These are phyloP conservation scores for Cephalotrichum gorgonifer DNA, from an alignment of 2,329 filamentous ascomycete species.

Conservation along the genomic window DNA sequence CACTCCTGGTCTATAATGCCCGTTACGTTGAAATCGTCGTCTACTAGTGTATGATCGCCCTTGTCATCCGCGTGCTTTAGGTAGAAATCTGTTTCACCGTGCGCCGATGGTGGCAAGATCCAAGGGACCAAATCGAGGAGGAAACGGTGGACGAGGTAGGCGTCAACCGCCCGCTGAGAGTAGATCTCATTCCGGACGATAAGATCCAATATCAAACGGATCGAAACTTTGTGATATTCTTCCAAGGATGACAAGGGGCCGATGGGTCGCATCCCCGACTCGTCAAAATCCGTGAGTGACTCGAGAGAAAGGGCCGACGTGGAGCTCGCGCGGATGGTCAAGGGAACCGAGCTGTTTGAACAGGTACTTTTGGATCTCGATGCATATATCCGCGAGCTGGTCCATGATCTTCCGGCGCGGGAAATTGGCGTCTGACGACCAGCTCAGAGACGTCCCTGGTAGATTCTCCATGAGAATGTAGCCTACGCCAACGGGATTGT, in stretches of 20 bases:
- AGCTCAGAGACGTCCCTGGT: slow-evolving; percentile 23
- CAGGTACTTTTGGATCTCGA: slow-evolving; percentile 24
- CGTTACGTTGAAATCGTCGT: slow-evolving; percentile 33
- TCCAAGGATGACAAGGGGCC: slow-evolving; percentile 23
- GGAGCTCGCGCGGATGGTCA: slow-evolving; percentile 12
- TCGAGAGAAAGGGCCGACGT: slow-evolving; percentile 25
- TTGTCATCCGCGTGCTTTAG: slow-evolving; percentile 30
- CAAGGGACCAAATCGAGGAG: slow-evolving; percentile 25
- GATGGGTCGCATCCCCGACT: slow-evolving; percentile 15
- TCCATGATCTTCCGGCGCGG: slow-evolving; percentile 23
- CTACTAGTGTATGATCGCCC: slow-evolving; percentile 23
- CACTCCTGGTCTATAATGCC: slow-evolving; percentile 37
- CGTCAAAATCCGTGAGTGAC: slow-evolving; percentile 21
- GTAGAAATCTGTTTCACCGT: slow-evolving; percentile 23
- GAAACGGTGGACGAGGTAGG: slow-evolving; percentile 30
- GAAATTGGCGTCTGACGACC: slow-evolving; percentile 18
- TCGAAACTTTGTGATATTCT: slow-evolving; percentile 22
- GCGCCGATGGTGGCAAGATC: slow-evolving; percentile 11
- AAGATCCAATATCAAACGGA: slow-evolving; percentile 24
- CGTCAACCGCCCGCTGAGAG: slow-evolving; percentile 18
- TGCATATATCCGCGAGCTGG: slow-evolving; percentile 25
- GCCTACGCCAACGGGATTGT: slow-evolving; percentile 23
- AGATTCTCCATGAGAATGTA: slow-evolving; percentile 33
- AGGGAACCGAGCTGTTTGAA: slow-evolving; percentile 26
- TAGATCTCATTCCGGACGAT: slow-evolving; percentile 26